phyloP scores from a whole-genome alignment of 805 yeast species.

The Suhomyces kilbournensis region DNA sequence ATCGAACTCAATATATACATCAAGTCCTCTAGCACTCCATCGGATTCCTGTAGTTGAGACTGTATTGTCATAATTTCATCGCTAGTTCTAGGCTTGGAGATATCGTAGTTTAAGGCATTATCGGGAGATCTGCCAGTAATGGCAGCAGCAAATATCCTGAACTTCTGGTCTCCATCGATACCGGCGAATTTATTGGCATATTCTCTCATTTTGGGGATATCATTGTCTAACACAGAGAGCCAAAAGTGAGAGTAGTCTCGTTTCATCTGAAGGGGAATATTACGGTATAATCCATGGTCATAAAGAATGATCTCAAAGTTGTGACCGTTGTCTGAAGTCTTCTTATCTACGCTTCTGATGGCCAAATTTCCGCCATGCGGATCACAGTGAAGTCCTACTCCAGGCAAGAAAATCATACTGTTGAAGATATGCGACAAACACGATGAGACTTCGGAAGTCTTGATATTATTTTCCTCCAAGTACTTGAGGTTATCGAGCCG shows the following conservation, averaged over 20 bases:
- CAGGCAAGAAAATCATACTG: constrained; percentile 92
- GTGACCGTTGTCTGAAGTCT: constrained; percentile 38
- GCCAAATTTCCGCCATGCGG: constrained; percentile 98
- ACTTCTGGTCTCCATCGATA: constrained; percentile 65
- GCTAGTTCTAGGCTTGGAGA: constrained; percentile 48
- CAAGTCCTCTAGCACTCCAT: constrained; percentile 65
- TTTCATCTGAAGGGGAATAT: constrained; percentile 73
- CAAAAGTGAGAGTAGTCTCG: constrained; percentile 87
- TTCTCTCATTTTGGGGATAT: constrained; percentile 60
- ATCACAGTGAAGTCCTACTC: constrained; percentile 92
- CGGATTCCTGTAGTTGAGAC: constrained; percentile 50
- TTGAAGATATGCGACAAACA: constrained; percentile 90
- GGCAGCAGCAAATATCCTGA: constrained; percentile 86
- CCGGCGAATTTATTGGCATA: constrained; percentile 81
- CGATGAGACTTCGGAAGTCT: constrained; percentile 73
- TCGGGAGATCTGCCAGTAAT: constrained; percentile 91
- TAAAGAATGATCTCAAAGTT: constrained; percentile 90
- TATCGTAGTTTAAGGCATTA: constrained; percentile 65
- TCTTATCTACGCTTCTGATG: constrained; percentile 44
- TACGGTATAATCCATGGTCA: constrained; percentile 93
- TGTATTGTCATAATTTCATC: constrained; percentile 72
- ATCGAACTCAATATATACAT: constrained; percentile 75
- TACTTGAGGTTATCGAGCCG: constrained; percentile 75
- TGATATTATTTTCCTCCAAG: constrained; percentile 60
- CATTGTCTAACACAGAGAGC: constrained; percentile 78